A percentile compares a stretch with the other conserved stretches of the same genome.
Conservation (phyloP, 2,329 filamentous ascomycete genomes). For the Diaporthe ampelina region DNA sequence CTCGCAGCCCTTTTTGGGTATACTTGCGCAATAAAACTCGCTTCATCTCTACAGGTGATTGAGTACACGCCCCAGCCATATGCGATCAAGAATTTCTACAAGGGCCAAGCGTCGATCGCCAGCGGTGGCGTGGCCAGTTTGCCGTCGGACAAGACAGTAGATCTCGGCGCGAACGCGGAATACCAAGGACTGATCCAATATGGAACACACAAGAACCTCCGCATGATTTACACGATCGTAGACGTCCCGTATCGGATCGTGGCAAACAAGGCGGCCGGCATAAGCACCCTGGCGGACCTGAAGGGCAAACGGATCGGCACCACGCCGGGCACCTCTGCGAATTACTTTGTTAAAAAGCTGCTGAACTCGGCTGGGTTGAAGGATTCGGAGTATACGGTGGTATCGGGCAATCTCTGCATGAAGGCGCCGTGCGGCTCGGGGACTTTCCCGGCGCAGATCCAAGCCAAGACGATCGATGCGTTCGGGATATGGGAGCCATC, state of each 20-base stretch:
- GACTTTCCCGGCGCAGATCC: not conserved
- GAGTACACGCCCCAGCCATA: constrained; percentile 11
- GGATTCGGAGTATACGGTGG: not conserved
- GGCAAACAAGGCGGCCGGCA: constrained; percentile 2
- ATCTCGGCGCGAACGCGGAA: constrained; percentile 7
- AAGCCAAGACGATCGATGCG: constrained; percentile 15
- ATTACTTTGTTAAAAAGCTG: not conserved
- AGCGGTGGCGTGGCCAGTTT: constrained; percentile 14
- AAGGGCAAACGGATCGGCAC: not conserved
- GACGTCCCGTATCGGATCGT: constrained; percentile 6
- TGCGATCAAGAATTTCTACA: constrained; percentile 15
- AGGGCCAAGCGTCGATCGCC: constrained; percentile 11
- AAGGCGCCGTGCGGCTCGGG: constrained; percentile 8
- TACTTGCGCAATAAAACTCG: not conserved
- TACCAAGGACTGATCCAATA: constrained; percentile 1
- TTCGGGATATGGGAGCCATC: constrained; percentile 9
- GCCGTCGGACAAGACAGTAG: constrained; percentile 4
- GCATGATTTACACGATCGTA: constrained; percentile 12
- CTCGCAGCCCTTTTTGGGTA: not conserved
- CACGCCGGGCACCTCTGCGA: not conserved
- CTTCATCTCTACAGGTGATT: not conserved
- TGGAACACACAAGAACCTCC: not conserved
- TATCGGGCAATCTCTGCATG: not conserved
- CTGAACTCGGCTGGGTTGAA: not conserved
- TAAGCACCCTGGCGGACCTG: not conserved